Percentiles rank a stretch among this genome's conserved stretches.
These are phyloP conservation scores for Pseudogymnoascus sp. DNA, from an alignment of 2,329 filamentous ascomycete species.

Conservation along the genomic window DNA sequence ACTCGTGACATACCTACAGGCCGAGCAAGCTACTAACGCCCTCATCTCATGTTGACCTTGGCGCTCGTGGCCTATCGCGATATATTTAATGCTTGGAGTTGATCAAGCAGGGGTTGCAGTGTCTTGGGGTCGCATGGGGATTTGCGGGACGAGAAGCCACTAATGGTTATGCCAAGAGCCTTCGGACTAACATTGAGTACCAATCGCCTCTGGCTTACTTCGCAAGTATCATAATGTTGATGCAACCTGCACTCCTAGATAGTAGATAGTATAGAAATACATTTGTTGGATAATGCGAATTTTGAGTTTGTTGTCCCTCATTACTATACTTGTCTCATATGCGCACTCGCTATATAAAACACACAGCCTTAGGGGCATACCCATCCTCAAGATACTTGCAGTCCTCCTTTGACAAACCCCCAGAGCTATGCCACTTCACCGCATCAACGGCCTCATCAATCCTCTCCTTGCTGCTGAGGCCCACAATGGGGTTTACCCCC, in stretches of 20 bases:
- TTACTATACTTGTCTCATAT: not conserved
- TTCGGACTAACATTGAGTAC: not conserved
- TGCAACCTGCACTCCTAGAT: not conserved
- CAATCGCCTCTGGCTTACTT: not conserved
- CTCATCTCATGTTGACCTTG: not conserved
- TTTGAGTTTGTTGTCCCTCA: not conserved
- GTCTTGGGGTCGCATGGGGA: too few species aligned
- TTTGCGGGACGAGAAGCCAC: too few species aligned
- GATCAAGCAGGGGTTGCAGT: not conserved
- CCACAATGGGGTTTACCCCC: slow-evolving; percentile 44
- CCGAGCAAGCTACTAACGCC: not conserved
- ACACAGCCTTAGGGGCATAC: slow-evolving; percentile 38
- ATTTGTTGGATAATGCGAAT: not conserved
- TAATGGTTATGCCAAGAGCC: not conserved
- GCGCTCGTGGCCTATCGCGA: not conserved
- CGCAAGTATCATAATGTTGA: not conserved
- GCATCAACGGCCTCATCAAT: slow-evolving; percentile 46
- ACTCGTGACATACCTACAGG: not conserved
- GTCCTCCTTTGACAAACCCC: slow-evolving; percentile 44
- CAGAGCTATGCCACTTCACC: slow-evolving; percentile 31
- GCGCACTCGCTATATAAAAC: not conserved
- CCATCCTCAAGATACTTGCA: slow-evolving; percentile 45
- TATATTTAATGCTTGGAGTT: not conserved
- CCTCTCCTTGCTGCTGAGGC: slow-evolving; percentile 41
- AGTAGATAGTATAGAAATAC: not conserved